phyloP scores from a whole-genome alignment of 2,329 filamentous ascomycete genomes.

The Beauveria caledonica region DNA sequence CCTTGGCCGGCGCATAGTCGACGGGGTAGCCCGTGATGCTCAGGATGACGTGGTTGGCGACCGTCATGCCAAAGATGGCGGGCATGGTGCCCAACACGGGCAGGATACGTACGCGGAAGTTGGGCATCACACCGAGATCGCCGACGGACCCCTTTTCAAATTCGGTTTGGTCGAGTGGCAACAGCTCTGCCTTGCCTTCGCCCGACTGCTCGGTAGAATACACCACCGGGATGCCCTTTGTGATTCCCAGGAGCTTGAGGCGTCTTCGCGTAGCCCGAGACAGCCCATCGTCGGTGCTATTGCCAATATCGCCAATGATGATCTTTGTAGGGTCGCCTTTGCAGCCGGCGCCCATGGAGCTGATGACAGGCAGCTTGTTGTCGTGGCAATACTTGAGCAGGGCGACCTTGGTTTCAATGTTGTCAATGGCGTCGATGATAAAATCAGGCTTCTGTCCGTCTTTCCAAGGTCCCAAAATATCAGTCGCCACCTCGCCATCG shows the following conservation, averaged over 20 bases:
- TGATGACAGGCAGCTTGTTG: slow-evolving; percentile 72
- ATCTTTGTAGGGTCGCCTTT: slow-evolving; percentile 82
- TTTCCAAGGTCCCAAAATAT: slow-evolving; percentile 60
- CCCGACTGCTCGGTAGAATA: slow-evolving; percentile 87
- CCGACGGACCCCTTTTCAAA: slow-evolving; percentile 78
- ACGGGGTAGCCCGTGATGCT: slow-evolving; percentile 74
- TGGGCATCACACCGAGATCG: slow-evolving; percentile 79
- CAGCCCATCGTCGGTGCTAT: slow-evolving; percentile 79
- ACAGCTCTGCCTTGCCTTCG: slow-evolving; percentile 81
- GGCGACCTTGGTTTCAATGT: slow-evolving; percentile 93
- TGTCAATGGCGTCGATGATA: slow-evolving; percentile 96
- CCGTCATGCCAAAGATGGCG: slow-evolving; percentile 84
- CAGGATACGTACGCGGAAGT: slow-evolving; percentile 90
- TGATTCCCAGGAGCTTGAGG: slow-evolving; percentile 69
- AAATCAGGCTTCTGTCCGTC: slow-evolving; percentile 64
- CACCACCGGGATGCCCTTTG: slow-evolving; percentile 79
- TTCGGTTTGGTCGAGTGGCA: slow-evolving; percentile 82
- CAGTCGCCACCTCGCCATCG: slow-evolving; percentile 54
- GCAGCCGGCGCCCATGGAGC: slow-evolving; percentile 92
- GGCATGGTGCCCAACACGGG: slow-evolving; percentile 97
- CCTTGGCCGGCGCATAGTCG: slow-evolving; percentile 74
- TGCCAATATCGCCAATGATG: slow-evolving; percentile 83
- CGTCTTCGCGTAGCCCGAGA: slow-evolving; percentile 76
- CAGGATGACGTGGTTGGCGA: slow-evolving; percentile 88
- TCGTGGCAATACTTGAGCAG: slow-evolving; percentile 81